A percentile compares a stretch with the other conserved stretches of the same genome.
phyloP scores from a whole-genome alignment of 1,284 basidiomycete species.

The Sutorius eximius region DNA sequence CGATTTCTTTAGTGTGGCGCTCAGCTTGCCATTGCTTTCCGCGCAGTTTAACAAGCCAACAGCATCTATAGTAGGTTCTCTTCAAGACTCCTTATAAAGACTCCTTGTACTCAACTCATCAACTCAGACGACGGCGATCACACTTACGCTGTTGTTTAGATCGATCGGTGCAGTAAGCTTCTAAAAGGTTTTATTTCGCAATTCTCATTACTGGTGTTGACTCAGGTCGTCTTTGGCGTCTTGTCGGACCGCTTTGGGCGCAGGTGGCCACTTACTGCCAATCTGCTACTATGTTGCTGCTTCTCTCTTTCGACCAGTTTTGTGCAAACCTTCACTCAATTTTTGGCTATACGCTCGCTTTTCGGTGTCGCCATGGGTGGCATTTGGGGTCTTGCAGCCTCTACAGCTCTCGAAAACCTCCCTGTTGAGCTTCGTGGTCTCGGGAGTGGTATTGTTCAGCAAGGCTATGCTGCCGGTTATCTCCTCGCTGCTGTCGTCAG shows the following conservation, averaged over 20 bases:
- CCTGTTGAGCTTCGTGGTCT: slow-evolving; percentile 87
- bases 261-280: slow-evolving; percentile 87
- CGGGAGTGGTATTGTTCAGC: slow-evolving; percentile 83
- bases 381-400: slow-evolving; percentile 74
- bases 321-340: slow-evolving; percentile 62
- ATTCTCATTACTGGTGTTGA: not conserved
- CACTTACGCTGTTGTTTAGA: slow-evolving; percentile 89
- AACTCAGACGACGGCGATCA: slow-evolving; percentile 78
- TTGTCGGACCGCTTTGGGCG: slow-evolving; percentile 87
- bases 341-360: slow-evolving; percentile 71
- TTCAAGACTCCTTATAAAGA: not conserved
- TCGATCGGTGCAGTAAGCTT: slow-evolving; percentile 73
- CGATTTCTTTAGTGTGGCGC: slow-evolving; percentile 84
- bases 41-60: slow-evolving; percentile 52
- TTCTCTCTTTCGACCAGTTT: slow-evolving; percentile 82
- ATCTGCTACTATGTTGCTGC: slow-evolving; percentile 68
- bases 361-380: slow-evolving; percentile 91
- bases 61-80: slow-evolving; percentile 53
- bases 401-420: slow-evolving; percentile 87
- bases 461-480: slow-evolving; percentile 75
- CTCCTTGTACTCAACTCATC: not conserved
- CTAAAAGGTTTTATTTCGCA: not conserved
- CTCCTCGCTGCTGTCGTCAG: slow-evolving; percentile 70
- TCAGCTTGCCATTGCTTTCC: slow-evolving; percentile 62
- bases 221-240: slow-evolving; percentile 71